Conservation (phyloP, 2,329 filamentous ascomycete species). For the Diaporthe sp. region DNA sequence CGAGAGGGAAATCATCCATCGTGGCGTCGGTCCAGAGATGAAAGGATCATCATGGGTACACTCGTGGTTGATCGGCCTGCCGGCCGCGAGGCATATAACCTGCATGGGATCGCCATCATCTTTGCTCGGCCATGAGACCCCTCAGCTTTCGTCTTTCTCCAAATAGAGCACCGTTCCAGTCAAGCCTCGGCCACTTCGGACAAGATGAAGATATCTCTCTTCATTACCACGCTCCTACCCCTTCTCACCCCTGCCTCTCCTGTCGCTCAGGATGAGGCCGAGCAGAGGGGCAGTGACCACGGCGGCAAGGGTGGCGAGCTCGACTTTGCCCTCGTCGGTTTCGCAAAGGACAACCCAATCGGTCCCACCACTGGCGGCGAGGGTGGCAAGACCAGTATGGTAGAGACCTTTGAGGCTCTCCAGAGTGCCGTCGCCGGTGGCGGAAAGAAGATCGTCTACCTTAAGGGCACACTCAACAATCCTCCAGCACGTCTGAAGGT, state of each 20-base stretch:
- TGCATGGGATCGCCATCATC: not conserved
- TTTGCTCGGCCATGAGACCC: too few species aligned
- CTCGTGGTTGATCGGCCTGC: not conserved
- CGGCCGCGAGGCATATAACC: not conserved
- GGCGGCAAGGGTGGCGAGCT: not conserved
- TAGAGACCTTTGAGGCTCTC: not conserved
- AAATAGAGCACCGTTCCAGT: not conserved
- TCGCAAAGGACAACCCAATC: conserved; percentile 19
- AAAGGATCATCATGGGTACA: not conserved
- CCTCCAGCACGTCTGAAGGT: conserved; percentile 13
- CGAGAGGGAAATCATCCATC: not conserved
- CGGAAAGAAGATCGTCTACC: conserved; percentile 12
- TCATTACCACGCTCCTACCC: not conserved
- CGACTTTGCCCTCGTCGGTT: conserved; percentile 7
- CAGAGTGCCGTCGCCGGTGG: not conserved
- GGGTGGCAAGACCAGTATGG: not conserved
- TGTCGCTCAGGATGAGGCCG: not conserved
- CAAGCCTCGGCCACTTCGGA: not conserved
- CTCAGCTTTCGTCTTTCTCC: not conserved
- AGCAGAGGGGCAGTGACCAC: not conserved
- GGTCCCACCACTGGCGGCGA: conserved; percentile 3
- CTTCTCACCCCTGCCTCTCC: not conserved
- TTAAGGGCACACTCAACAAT: conserved; percentile 8
- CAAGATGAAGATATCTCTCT: conserved; percentile 26
- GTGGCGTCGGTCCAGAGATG: conserved; percentile 10